Evolutionary conservation across 345 rosid species (phyloP).

Genomic region (Adansonia digitata): DNA sequence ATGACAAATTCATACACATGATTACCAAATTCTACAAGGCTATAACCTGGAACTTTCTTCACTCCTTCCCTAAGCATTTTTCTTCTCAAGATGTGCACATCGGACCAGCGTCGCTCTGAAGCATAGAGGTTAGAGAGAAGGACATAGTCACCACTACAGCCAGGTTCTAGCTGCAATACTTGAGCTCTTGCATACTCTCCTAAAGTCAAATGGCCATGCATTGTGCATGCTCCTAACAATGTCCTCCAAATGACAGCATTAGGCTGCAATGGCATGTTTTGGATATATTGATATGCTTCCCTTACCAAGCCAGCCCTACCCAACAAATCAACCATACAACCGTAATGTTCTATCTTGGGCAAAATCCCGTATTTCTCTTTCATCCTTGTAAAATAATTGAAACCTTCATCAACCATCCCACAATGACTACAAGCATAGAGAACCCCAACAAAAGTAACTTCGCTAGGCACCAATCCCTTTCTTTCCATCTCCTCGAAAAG

Average conservation of each 20-base stretch:
- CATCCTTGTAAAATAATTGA: conserved; percentile 58
- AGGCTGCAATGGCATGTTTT: conserved; percentile 55
- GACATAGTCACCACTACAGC: conserved; percentile 74
- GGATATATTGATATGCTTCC: conserved; percentile 50
- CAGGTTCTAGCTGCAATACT: conserved; percentile 58
- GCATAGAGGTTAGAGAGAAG: conserved; percentile 84
- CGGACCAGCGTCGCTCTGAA: conserved; percentile 63
- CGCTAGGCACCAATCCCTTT: conserved; percentile 46
- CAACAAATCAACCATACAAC: conserved; percentile 86
- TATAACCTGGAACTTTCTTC: conserved; percentile 63
- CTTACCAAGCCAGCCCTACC: conserved; percentile 75
- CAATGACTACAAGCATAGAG: conserved; percentile 90
- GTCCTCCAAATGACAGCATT: conserved; percentile 84
- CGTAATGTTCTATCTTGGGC: conserved; percentile 79
- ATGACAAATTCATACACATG: conserved; percentile 57
- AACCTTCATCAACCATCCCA: conserved; percentile 77
- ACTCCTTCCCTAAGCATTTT: conserved; percentile 57
- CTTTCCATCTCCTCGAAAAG: conserved; percentile 52
- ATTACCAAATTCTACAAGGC: conserved; percentile 74
- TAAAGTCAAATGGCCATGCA: conserved; percentile 52
- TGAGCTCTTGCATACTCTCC: conserved; percentile 55
- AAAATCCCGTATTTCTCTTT: conserved; percentile 50
- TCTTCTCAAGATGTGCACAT: conserved; percentile 58
- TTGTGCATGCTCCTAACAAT: conserved; percentile 60
- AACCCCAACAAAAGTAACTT: conserved; percentile 73